These are phyloP conservation scores for Dalbergia cochinchinensis DNA, from an alignment of 306 rosid genomes.

Conservation along the genomic window DNA sequence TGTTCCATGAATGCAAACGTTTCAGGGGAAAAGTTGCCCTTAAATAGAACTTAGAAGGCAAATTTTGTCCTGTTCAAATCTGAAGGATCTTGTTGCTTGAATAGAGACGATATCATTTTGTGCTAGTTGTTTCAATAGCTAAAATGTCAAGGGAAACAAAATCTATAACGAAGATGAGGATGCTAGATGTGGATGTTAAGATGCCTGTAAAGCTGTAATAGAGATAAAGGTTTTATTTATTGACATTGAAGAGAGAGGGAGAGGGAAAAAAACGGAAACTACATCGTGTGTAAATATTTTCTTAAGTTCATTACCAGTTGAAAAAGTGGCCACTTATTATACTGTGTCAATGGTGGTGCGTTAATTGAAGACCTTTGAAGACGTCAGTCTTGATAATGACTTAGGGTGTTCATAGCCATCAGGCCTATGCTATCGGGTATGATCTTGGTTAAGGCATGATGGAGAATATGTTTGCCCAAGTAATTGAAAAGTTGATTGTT, in stretches of 20 bases:
- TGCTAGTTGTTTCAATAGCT: slow-evolving; percentile 11
- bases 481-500: slow-evolving; percentile 13
- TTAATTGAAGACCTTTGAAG: background rate
- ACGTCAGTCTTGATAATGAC: background rate
- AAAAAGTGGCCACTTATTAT: slow-evolving; percentile 13
- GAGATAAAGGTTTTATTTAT: background rate
- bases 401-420: background rate
- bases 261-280: background rate
- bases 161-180: background rate
- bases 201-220: background rate
- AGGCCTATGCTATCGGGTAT: background rate
- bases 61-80: slow-evolving; percentile 3
- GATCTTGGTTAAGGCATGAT: background rate
- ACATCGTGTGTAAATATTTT: background rate
- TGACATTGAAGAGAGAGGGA: background rate
- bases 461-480: background rate
- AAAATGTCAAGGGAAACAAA: background rate
- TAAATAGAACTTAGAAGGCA: background rate
- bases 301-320: background rate
- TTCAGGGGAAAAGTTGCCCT: slow-evolving; percentile 2
- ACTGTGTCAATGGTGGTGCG: background rate
- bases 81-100: background rate
- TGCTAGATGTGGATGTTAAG: slow-evolving; percentile 27
- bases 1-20: background rate
- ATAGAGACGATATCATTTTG: background rate